Conservation (phyloP, 73 alveolate species). For the Blepharisma stoltei region DNA sequence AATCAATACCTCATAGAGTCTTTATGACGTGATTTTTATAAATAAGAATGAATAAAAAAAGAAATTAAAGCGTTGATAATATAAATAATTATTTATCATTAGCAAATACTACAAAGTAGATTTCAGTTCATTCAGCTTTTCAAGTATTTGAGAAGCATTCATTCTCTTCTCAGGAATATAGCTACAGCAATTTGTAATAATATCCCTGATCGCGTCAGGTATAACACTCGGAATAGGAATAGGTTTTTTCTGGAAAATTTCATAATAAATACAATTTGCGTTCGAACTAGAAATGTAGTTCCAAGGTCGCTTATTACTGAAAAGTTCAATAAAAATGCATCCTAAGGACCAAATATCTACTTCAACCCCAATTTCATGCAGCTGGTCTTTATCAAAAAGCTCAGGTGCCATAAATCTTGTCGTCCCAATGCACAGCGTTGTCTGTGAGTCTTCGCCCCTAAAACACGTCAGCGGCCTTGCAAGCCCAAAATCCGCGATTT, state of each 20-base stretch:
- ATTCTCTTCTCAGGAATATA: neutral
- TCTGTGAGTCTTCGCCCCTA: neutral
- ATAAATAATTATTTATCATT: too few relatives aligned
- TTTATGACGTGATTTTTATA: too few relatives aligned
- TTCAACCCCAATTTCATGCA: slow-evolving; percentile 3
- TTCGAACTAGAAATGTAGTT: neutral
- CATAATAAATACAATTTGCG: slow-evolving; percentile 23
- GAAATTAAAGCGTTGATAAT: too few relatives aligned
- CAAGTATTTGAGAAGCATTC: too few relatives aligned
- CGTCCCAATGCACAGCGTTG: slow-evolving; percentile 22
- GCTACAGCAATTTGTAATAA: slow-evolving; percentile 8
- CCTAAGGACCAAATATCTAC: slow-evolving; percentile 19
- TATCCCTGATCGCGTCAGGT: neutral
- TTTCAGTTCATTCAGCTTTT: too few relatives aligned
- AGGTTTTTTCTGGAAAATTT: slow-evolving; percentile 4
- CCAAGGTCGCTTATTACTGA: slow-evolving; percentile 21
- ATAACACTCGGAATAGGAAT: slow-evolving; percentile 20
- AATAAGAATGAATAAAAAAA: too few relatives aligned
- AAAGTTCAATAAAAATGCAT: slow-evolving; percentile 13
- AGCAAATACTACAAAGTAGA: too few relatives aligned
- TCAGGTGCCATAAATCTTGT: slow-evolving; percentile 32
- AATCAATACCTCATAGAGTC: too few relatives aligned
- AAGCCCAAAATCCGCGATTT: slow-evolving; percentile 27
- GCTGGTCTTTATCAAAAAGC: slow-evolving; percentile 12
- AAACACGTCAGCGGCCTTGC: neutral